Conservation (phyloP, 495 filamentous ascomycete species). For the Xylaria curta region DNA sequence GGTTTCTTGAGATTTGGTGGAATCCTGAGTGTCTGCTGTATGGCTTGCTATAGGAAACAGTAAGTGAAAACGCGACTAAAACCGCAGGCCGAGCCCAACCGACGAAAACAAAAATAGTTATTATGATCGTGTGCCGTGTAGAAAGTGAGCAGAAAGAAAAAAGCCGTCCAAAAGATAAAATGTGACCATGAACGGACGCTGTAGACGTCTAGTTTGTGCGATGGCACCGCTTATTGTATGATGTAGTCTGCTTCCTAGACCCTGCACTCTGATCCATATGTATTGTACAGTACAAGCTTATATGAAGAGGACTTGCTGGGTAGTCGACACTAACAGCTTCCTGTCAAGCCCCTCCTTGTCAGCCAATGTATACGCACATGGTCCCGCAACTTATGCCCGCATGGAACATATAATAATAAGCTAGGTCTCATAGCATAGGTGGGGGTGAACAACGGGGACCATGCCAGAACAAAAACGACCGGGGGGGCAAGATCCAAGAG, state of each 20-base stretch:
- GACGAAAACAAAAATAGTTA: slow-evolving; percentile 7
- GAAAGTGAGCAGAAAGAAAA: slow-evolving; percentile 12
- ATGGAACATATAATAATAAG: slow-evolving; percentile 29
- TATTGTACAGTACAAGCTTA: slow-evolving; percentile 23
- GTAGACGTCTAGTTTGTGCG: slow-evolving; percentile 19
- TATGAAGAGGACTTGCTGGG: slow-evolving; percentile 2
- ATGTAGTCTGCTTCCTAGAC: slow-evolving; percentile 23
- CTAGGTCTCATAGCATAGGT: slow-evolving; percentile 13
- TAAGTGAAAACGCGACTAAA: slow-evolving; percentile 2
- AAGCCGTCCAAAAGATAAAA: slow-evolving; percentile 10
- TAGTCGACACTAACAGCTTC: slow-evolving; percentile 11
- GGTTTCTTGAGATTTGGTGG: not conserved
- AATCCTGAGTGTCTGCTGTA: slow-evolving; percentile 3
- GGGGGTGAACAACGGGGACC: slow-evolving; percentile 22
- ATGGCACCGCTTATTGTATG: slow-evolving; percentile 26
- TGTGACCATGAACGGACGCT: slow-evolving; percentile 23
- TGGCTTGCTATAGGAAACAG: not conserved
- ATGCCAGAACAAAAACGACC: slow-evolving; percentile 16
- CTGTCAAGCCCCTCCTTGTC: slow-evolving; percentile 23
- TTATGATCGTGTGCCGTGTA: not conserved
- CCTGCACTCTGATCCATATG: slow-evolving; percentile 9
- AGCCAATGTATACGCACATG: slow-evolving; percentile 25
- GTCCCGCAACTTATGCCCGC: slow-evolving; percentile 25
- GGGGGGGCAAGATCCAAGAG: slow-evolving; percentile 23
- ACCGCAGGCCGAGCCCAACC: slow-evolving; percentile 12